Percentiles rank a stretch among this genome's conserved stretches.
These are phyloP conservation scores for Xylaria sp. DNA, from an alignment of 2,329 filamentous ascomycete genomes.

Conservation along the genomic window DNA sequence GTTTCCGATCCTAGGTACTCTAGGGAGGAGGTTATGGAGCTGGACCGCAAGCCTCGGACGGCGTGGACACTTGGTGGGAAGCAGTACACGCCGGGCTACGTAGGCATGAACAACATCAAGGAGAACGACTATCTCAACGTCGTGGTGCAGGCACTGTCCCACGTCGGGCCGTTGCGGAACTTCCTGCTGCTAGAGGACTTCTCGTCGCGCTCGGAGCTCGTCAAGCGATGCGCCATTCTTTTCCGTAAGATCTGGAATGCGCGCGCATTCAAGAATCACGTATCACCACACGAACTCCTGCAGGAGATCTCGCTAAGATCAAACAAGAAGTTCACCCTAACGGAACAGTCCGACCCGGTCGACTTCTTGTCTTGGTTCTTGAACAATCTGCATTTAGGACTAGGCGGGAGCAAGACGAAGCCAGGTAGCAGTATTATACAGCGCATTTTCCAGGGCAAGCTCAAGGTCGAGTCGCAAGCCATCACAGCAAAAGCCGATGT, in stretches of 20 bases:
- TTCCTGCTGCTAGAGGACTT: conserved; percentile 92
- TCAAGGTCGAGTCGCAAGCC: conserved; percentile 92
- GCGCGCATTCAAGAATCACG: conserved; percentile 93
- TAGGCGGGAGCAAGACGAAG: conserved; percentile 90
- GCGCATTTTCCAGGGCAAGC: conserved; percentile 89
- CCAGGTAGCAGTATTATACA: conserved; percentile 89
- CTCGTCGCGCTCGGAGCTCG: conserved; percentile 77
- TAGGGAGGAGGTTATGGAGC: conserved; percentile 79
- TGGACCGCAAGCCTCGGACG: conserved; percentile 74
- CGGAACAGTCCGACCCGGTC: conserved; percentile 91
- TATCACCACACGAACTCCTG: conserved; percentile 95
- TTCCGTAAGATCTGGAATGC: conserved; percentile 99
- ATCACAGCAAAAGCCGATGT: conserved; percentile 93
- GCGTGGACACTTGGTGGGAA: conserved; percentile 84
- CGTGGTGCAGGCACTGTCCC: conserved; percentile 88
- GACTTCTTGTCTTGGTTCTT: conserved; percentile 98
- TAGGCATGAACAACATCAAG: conserved; percentile 99
- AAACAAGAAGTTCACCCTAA: conserved; percentile 91
- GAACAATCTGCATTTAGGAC: conserved; percentile 90
- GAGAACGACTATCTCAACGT: conserved; percentile 99
- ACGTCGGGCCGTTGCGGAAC: conserved; percentile 89
- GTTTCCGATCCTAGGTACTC: conserved; percentile 92
- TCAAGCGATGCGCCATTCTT: conserved; percentile 86
- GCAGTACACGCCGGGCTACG: conserved; percentile 91
- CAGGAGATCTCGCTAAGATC: conserved; percentile 93